phyloP scores from a whole-genome alignment of 495 filamentous ascomycete species.

The Apiosordaria backusii region DNA sequence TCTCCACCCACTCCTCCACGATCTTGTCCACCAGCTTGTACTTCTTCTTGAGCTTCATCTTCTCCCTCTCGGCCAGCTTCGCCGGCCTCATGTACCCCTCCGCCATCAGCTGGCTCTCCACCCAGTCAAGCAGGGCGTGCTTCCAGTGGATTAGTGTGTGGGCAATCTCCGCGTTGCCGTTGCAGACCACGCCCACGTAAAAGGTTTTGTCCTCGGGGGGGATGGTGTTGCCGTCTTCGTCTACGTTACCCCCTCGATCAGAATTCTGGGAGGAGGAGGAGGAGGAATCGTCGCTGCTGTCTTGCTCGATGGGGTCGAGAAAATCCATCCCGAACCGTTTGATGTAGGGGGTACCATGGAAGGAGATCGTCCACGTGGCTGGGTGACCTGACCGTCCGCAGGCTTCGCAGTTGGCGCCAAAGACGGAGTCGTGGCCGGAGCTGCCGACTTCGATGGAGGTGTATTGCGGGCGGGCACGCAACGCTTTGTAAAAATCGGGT shows the following conservation, averaged over 20 bases:
- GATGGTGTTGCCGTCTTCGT: constrained; percentile 38
- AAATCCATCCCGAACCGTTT: constrained; percentile 43
- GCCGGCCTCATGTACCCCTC: constrained; percentile 47
- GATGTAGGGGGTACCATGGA: constrained; percentile 68
- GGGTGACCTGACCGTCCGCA: constrained; percentile 55
- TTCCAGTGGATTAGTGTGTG: constrained; percentile 76
- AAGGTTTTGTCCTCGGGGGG: constrained; percentile 38
- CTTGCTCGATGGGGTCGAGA: constrained; percentile 57
- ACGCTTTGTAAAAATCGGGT: constrained; percentile 56
- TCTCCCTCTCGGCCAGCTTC: constrained; percentile 43
- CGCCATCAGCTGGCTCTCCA: constrained; percentile 55
- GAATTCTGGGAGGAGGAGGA: constrained; percentile 34
- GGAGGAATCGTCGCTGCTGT: neutral
- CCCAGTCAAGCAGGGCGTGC: constrained; percentile 65
- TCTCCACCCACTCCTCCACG: constrained; percentile 33
- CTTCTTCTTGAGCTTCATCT: constrained; percentile 48
- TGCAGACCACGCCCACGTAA: constrained; percentile 50
- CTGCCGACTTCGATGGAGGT: constrained; percentile 26
- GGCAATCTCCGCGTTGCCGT: constrained; percentile 62
- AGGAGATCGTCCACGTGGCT: constrained; percentile 47
- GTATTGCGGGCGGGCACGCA: constrained; percentile 59
- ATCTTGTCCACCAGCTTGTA: constrained; percentile 51
- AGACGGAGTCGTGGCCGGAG: constrained; percentile 25
- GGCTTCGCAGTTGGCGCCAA: constrained; percentile 61
- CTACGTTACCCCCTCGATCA: constrained; percentile 38